Evolutionary conservation across 2,329 filamentous ascomycete species (phyloP), one percentile per base, ranked within the genome.

Genomic region (Myotisia sp.): DNA sequence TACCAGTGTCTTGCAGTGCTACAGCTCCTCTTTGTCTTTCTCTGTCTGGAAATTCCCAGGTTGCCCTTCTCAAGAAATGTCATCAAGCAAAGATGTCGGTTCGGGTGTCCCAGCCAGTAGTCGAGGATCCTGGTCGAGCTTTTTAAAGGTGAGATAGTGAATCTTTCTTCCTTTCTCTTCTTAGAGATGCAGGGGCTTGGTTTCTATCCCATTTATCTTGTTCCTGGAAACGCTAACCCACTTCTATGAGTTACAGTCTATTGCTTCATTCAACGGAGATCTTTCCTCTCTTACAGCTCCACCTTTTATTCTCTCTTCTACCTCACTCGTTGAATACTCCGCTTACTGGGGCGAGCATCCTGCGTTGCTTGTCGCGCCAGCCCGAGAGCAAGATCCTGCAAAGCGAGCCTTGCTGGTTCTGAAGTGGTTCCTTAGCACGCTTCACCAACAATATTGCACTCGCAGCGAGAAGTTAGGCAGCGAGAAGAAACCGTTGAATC

Each of bases 401-500:
- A 90, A 84, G 64, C 76, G 87, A 41, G 78, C 83, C 13, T 62
- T 92, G 45, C 67, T 87, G 21, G 87, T 95, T n/a, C 65, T 94
- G 48, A 92, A 87, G 59, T 95, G 87, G 87, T 95, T 94, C 63
- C 63, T 95, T 36, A 86, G 76, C 50, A 93, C 86, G 3, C 67
- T 95, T 34, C 92, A 90, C 64, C 83, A 92, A 59, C 84, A 92
- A 34, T 79, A 79, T 54, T 71, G 68, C 47, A 74, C 67, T 47
- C 65, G 74, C 39, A 92, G 82, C 53, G 86, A 94, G 54, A 76
- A 76, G 55, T 59, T 76, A 43, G 85, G 84, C 32, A 90, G 84
- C 51, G 87, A 94, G 67, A 95, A 95, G 74, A 98, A 95, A 67
- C 87, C 87, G 2, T 63, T 98, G 39, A 95, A 98, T 53, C 90